phyloP scores from a whole-genome alignment of 306 rosid species.

The Quercus bicolor region DNA sequence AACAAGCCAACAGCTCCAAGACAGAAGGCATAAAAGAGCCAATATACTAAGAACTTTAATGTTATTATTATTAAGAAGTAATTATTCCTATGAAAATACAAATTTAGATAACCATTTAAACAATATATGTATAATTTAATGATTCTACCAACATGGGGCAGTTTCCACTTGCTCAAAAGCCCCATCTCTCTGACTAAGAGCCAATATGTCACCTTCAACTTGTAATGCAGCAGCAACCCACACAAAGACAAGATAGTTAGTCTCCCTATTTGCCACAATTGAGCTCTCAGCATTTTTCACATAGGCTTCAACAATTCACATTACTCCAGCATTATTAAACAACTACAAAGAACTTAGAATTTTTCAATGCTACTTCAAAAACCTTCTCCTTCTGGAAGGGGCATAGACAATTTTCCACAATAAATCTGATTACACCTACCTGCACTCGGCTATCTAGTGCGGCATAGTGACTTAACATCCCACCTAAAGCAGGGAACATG shows the following conservation, averaged over 20 bases:
- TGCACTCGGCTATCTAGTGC: not conserved
- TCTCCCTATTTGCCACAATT: not conserved
- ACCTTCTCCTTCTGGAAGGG: not conserved
- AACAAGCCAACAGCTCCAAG: too few relatives aligned
- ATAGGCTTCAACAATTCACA: not conserved
- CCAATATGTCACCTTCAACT: not conserved
- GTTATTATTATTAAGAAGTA: too few relatives aligned
- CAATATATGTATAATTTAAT: not conserved
- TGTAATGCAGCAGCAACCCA: not conserved
- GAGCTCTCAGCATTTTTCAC: not conserved
- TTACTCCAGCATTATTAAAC: not conserved
- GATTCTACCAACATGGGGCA: not conserved
- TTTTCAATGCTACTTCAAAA: not conserved
- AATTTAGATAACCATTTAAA: too few relatives aligned
- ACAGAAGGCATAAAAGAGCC: not conserved
- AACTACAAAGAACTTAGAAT: not conserved
- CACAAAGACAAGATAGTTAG: not conserved
- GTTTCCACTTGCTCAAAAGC: not conserved
- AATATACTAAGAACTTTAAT: not conserved
- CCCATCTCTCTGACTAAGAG: not conserved
- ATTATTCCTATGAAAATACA: too few relatives aligned
- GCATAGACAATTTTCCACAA: not conserved
- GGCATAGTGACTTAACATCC: not conserved
- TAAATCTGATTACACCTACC: not conserved
- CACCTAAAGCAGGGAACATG: not conserved